Evolutionary conservation across 2,329 filamentous ascomycete genomes (phyloP), one percentile per base, ranked within the genome.

Genomic region (Diaporthe humulicola): DNA sequence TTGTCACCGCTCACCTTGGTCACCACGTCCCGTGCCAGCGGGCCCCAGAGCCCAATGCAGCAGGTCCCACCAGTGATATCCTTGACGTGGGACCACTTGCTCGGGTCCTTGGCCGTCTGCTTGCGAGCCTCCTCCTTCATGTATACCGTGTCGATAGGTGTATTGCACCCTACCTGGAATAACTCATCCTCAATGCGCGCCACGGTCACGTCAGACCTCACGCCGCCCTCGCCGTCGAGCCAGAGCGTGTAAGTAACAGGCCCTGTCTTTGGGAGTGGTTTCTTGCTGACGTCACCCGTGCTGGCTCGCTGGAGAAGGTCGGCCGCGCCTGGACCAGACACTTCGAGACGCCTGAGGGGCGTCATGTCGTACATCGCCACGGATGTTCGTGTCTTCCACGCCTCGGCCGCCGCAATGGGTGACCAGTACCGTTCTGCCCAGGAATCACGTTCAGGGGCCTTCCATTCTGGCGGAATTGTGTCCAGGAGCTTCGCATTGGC

Each of bases 301-400:
- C 87, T 87, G 70, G 92, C 79, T 2, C 87, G 83, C 74, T 91
- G 87, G 6, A 93, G 83, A 5, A 93, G 78, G n/a, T 86, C 80
- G 0, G 87, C 83, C 2, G 90, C 88, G 0, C 90, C 90, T 0
- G 90, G 89, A 0, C 91, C 91, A 1, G 86, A 86, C 0, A 92
- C 83, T 73, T 92, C 88, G 4, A 93, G 84, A 1, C 90, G 85
- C 30, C 90, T 87, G 48, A 91, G 85, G 0, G 90, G 87, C 1
- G 90, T 92, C 86, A 92, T 87, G 77, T 93, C 91, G 78, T 89
- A 93, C 86, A 93, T 86, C 10, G 89, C 91, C 2, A 88, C 90
- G 0, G 89, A 88, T 7, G 90, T 91, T 1, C 91, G 86, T 2
- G 91, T 92, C 83, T 91, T 92, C 90, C 90, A 92, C 0, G 91